These are phyloP conservation scores for Cicer arietinum DNA, from an alignment of 306 rosid species.

Conservation along the genomic window DNA sequence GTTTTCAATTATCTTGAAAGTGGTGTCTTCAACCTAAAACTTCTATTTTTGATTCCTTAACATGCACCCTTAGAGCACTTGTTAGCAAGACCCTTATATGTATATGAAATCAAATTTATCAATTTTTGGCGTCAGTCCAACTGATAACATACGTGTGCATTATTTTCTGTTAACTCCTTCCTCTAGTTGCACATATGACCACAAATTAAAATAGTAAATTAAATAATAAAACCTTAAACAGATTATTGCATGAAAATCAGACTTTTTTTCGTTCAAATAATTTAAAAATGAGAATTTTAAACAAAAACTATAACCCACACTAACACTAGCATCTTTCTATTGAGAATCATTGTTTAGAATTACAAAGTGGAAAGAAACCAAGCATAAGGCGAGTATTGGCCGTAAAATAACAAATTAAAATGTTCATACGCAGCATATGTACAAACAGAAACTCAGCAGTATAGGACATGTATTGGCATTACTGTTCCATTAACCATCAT, in stretches of 20 bases:
- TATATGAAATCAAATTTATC: conserved; percentile 18
- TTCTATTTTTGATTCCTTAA: too few species aligned
- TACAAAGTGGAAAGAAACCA: conserved; percentile 11
- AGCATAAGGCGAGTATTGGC: conserved; percentile 12
- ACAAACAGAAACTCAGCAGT: conserved; percentile 9
- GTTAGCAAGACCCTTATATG: too few species aligned
- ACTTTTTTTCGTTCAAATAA: conserved; percentile 10
- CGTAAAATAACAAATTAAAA: background rate
- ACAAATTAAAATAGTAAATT: background rate
- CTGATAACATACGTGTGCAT: conserved; percentile 15
- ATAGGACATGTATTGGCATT: conserved; percentile 15
- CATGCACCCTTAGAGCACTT: too few species aligned
- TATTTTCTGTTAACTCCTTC: conserved; percentile 9
- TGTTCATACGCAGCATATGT: background rate
- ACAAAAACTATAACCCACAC: conserved; percentile 1
- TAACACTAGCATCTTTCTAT: conserved; percentile 27
- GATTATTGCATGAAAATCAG: conserved; percentile 19
- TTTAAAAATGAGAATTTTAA: background rate
- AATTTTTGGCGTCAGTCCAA: conserved; percentile 17
- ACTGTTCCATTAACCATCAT: conserved; percentile 8
- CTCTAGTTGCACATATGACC: conserved; percentile 21
- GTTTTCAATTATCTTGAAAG: too few species aligned
- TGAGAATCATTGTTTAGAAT: conserved; percentile 9
- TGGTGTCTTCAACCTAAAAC: too few species aligned
- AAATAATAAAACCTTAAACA: background rate